Base-by-base conservation (phyloP, 768 basidiomycete genomes). In the Saitozyma podzolica region DNA sequence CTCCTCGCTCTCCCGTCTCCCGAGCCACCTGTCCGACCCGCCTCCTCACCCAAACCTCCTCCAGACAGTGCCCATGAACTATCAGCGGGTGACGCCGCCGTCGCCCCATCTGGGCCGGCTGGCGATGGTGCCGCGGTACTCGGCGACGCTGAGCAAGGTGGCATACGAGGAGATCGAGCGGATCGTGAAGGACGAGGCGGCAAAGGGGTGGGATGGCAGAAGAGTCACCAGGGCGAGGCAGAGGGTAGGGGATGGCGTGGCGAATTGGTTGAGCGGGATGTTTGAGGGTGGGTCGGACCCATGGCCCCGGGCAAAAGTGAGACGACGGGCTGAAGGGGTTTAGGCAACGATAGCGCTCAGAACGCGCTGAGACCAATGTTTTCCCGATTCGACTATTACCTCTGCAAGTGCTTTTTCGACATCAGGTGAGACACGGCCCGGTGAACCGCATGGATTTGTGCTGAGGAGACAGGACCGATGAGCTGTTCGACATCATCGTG, bases 401-500 rank as follows among this genome's bases (percentile, higher is more conserved):
- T 97, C 71, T 90, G 91, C 79, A 94, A 93, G 78, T 91, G 89
- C 2, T 81, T 97, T 29, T 91, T 89, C 74, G 90, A 93, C 76
- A 80, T 95, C 56, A 82, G 92, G 92, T 91, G 59, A 43, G 84
- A 75, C 10, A 39, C 8, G 19, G 19, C 20, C n/a, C 53, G 29
- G 11, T n/a, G 8, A 59, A 13, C 47, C 53, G 16, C 50, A 55
- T 16, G 50, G 65, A 16, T 49, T 53, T 53, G 29, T 13, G n/a
- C 54, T 61, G 54, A 54, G 62, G 29, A 57, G 43, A 39, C 86
- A 61, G 83, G 20, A 80, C 81, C 19, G 83, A 82, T 54, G 94
- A 98, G 77, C 88, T 98, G 17, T 98, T 96, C 74, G 92, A 95
- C 67, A 96, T 98, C 59, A 95, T 98, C 61, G 87, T 97, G 59